Evolutionary conservation across 2,329 filamentous ascomycete species (phyloP).

Genomic region (Pseudogymnoascus sp.): DNA sequence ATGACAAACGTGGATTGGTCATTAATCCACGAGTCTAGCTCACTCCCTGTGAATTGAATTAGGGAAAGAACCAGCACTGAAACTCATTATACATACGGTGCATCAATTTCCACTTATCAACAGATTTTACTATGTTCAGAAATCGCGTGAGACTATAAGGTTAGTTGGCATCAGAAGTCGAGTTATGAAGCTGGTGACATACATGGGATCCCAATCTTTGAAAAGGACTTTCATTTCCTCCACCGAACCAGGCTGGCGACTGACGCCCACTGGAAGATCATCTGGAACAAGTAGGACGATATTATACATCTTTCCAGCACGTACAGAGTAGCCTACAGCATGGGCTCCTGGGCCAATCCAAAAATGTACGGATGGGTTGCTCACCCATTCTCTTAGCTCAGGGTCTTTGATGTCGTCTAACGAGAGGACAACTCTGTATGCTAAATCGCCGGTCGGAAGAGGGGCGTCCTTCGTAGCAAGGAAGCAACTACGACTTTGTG

Average conservation of each 20-base stretch:
- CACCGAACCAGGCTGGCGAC: slow-evolving; percentile 33
- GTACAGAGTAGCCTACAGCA: slow-evolving; percentile 41
- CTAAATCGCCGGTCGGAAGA: slow-evolving; percentile 38
- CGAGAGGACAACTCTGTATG: slow-evolving; percentile 40
- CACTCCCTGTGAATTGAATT: not conserved
- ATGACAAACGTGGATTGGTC: slow-evolving; percentile 51
- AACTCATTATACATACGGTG: not conserved
- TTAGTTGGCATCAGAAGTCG: slow-evolving; percentile 13
- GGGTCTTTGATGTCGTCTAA: slow-evolving; percentile 38
- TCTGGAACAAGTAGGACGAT: slow-evolving; percentile 38
- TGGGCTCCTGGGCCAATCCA: slow-evolving; percentile 44
- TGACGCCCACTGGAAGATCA: slow-evolving; percentile 29
- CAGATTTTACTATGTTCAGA: slow-evolving; percentile 45
- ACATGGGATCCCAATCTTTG: slow-evolving; percentile 36
- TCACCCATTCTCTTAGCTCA: slow-evolving; percentile 32
- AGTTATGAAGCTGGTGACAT: not conserved
- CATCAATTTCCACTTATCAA: not conserved
- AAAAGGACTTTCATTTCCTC: slow-evolving; percentile 37
- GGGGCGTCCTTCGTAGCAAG: slow-evolving; percentile 41
- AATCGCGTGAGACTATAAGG: slow-evolving; percentile 49
- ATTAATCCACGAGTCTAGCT: slow-evolving; percentile 36
- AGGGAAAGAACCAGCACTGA: not conserved
- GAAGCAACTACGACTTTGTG: slow-evolving; percentile 32
- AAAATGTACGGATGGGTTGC: slow-evolving; percentile 38
- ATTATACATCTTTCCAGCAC: slow-evolving; percentile 38